Evolutionary conservation across 495 filamentous ascomycete genomes (phyloP).

Genomic region (Penicillium egyptiacum): DNA sequence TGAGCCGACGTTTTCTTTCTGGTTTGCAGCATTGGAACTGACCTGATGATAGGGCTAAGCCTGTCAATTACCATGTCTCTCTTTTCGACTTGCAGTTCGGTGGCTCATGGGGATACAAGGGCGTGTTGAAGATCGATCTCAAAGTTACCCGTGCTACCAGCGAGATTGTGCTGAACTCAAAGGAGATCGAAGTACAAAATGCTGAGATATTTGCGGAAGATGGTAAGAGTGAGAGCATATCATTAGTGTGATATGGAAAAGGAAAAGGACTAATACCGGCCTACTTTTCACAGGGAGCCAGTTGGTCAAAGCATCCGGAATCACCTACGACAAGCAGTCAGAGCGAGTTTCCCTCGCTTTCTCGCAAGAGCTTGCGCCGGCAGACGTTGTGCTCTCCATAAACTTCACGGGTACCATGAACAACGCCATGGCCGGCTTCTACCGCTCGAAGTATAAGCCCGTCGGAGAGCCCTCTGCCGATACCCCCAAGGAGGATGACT

Average conservation of each 20-base stretch:
- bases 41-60: constrained; percentile 62
- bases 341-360: constrained; percentile 79
- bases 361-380: constrained; percentile 58
- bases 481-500: constrained; percentile 74
- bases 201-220: constrained; percentile 38
- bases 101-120: constrained; percentile 77
- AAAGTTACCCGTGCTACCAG: constrained; percentile 62
- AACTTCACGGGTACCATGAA: constrained; percentile 86
- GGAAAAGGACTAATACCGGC: constrained; percentile 12
- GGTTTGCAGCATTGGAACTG: not conserved
- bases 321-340: constrained; percentile 74
- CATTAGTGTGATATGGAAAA: not conserved
- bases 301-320: constrained; percentile 58
- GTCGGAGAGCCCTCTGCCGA: constrained; percentile 63
- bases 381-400: constrained; percentile 65
- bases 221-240: constrained; percentile 22
- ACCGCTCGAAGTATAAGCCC: constrained; percentile 91
- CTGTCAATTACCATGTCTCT: constrained; percentile 79
- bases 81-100: constrained; percentile 75
- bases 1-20: not conserved
- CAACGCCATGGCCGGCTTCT: constrained; percentile 95
- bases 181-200: constrained; percentile 43
- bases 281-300: constrained; percentile 26
- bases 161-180: constrained; percentile 72
- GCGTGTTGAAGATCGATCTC: constrained; percentile 64